phyloP scores from a whole-genome alignment of 257 asterid genomes.

The Plantago major region DNA sequence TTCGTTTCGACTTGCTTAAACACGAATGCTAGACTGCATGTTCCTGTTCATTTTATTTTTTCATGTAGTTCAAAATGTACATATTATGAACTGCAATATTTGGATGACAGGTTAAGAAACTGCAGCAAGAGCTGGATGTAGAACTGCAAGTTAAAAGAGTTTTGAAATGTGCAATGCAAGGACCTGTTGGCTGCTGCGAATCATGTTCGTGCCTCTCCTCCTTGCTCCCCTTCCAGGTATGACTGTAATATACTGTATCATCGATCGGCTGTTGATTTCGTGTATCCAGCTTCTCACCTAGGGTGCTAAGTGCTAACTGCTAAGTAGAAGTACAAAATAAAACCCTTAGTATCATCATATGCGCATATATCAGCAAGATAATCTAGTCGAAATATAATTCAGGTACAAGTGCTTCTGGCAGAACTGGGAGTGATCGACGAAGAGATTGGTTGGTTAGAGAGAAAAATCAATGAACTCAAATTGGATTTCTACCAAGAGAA shows the following conservation, averaged over 20 bases:
- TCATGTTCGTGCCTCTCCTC: conserved; percentile 48
- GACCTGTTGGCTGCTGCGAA: conserved; percentile 55
- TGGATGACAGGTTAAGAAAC: conserved; percentile 45
- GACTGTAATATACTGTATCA: not conserved
- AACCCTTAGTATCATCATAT: too few relatives aligned
- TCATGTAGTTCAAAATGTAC: too few relatives aligned
- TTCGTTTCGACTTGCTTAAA: too few relatives aligned
- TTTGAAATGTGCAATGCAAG: conserved; percentile 69
- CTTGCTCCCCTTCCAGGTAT: conserved; percentile 53
- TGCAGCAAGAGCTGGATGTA: conserved; percentile 59
- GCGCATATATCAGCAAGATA: too few relatives aligned
- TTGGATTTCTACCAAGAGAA: conserved; percentile 43
- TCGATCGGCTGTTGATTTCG: not conserved
- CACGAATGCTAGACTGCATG: too few relatives aligned
- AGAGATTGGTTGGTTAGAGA: conserved; percentile 71
- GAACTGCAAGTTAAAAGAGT: conserved; percentile 65
- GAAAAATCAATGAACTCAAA: conserved; percentile 50
- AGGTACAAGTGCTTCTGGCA: conserved; percentile 79
- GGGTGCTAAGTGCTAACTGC: too few relatives aligned
- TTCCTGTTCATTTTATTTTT: too few relatives aligned
- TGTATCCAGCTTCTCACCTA: not conserved
- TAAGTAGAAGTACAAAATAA: too few relatives aligned
- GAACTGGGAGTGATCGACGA: conserved; percentile 63
- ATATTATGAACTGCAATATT: not conserved
- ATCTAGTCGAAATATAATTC: not conserved